Evolutionary conservation across 108 stramenopile genomes (phyloP), one percentile per base, ranked within the genome.

Genomic region (Skeletonema menzelii): DNA sequence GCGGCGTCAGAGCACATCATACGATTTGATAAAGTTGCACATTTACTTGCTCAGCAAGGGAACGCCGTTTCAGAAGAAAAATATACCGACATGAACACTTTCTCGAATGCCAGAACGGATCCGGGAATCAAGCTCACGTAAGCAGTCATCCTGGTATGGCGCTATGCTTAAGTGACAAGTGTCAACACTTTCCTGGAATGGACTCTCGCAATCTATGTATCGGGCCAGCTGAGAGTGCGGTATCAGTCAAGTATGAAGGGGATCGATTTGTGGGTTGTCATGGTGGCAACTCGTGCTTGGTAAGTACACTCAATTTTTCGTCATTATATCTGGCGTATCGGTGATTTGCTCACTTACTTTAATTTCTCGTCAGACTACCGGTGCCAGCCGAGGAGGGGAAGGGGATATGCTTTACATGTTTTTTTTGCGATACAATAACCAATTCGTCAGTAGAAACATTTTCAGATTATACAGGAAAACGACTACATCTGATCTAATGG

Each of bases 131-230:
- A 19, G n/a, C 46, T 46, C 17, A 46, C 46, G 19, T 46, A 2
- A 46, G 46, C 46, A 46, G 46, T 46, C 46, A 46, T 46, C 46
- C 46, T 46, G 46, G 46, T 46, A 46, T 46, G 46, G 46, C 46
- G 4, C 10, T 46, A 0, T 46, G 46, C 19, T 46, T 46, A 46
- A 46, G 46, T 46, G 46, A 46, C 6, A n/a, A 46, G 46, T 17
- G n/a, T 5, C 46, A 46, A 19, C 46, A 46, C 17, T 46, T 17
- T 1, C 46, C 46, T 46, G 46, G 46, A 17, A 1, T 1, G 46
- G 10, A 19, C 17, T 19, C 4, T 46, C 3, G 4, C 5, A 46
- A 46, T 6, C 10, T 46, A 2, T n/a, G 15, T 5, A 46, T 46
- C 17, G 46, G 46, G n/a, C 46, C 46, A 46, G 46, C 46, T 46